Base-by-base conservation (phyloP, 176 grass and related monocot species). In the Leersia perrieri region DNA sequence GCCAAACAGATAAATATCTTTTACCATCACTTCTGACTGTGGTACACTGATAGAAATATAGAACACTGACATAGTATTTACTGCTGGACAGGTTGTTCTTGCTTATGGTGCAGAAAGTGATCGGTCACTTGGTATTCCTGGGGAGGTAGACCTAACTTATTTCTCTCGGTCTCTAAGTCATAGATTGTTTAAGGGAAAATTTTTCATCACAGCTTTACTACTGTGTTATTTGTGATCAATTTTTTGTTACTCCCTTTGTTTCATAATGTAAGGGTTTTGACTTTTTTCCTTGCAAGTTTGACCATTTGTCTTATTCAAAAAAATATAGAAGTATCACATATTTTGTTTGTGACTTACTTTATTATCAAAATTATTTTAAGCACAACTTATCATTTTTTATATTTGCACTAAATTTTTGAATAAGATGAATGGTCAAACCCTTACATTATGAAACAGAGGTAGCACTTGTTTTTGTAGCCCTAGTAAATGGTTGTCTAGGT, bases 41-140 rank as follows among this genome's bases (percentile, higher is more conserved):
- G 3, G 28, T 69, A 32, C 61, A 45, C 68, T 45, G 29, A 58
- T 62, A 74, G 72, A 32, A 20, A 35, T n/a, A 58, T 62, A 74
- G 72, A 32, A 20, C 30, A 27, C 49, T 70, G 53, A 42, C 16
- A 42, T 70, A 8, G 0, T 63, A 70, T 89, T 74, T 76, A 74
- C 41, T 81, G 6, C 25, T 81, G 60, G 64, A 80, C 81, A 98
- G 90, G 90, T 95, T 61, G 92, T 98, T 74, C 92, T 98, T 91
- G 90, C 95, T 89, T 98, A 98, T 88, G 92, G 92, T 86, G 92
- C 95, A 53, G 92, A 98, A 89, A 93, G 92, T 81, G 95, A 93
- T 71, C 87, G 90, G 79, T 95, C 86, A 87, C 75, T 98, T 81
- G 88, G 79, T 53, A 86, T 98, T 74, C 88, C 88, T 63, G 95